Conservation (phyloP, 2,329 filamentous ascomycete genomes). For the Cladophialophora chaetospira region DNA sequence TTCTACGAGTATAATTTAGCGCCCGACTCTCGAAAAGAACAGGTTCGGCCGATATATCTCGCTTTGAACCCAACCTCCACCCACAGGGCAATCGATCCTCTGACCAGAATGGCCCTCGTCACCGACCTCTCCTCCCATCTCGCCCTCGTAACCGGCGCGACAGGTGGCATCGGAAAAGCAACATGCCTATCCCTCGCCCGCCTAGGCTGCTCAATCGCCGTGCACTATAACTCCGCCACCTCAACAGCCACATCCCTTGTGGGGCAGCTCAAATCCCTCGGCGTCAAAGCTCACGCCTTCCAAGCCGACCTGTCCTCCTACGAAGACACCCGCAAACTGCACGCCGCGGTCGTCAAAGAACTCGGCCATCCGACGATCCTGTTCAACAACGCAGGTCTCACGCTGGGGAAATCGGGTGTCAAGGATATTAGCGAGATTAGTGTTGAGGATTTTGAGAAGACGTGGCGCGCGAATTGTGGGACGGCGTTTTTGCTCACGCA, state of each 20-base stretch:
- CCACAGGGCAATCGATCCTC: not conserved
- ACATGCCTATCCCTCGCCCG: slow-evolving; percentile 45
- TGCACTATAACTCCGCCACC: slow-evolving; percentile 46
- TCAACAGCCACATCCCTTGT: slow-evolving; percentile 38
- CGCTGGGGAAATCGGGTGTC: slow-evolving; percentile 57
- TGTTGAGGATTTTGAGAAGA: slow-evolving; percentile 66
- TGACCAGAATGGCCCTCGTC: slow-evolving; percentile 14
- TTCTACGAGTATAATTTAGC: too few relatives aligned
- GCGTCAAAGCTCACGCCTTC: slow-evolving; percentile 38
- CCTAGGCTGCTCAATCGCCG: slow-evolving; percentile 46
- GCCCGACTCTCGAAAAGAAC: too few relatives aligned
- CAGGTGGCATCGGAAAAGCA: slow-evolving; percentile 49
- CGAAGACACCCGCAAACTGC: slow-evolving; percentile 39
- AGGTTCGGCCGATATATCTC: too few relatives aligned
- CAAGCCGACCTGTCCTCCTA: slow-evolving; percentile 43
- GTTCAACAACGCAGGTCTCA: slow-evolving; percentile 58
- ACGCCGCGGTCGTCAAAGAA: slow-evolving; percentile 37
- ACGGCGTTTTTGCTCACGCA: slow-evolving; percentile 65
- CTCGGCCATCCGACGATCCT: slow-evolving; percentile 44
- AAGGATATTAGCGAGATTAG: slow-evolving; percentile 57
- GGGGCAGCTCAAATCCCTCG: slow-evolving; percentile 34
- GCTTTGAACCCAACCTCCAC: not conserved
- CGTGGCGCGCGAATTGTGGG: slow-evolving; percentile 62
- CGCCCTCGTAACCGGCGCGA: slow-evolving; percentile 46
- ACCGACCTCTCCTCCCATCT: slow-evolving; percentile 29